Conservation (phyloP, 768 basidiomycete genomes). For the Peribolospora baueri region DNA sequence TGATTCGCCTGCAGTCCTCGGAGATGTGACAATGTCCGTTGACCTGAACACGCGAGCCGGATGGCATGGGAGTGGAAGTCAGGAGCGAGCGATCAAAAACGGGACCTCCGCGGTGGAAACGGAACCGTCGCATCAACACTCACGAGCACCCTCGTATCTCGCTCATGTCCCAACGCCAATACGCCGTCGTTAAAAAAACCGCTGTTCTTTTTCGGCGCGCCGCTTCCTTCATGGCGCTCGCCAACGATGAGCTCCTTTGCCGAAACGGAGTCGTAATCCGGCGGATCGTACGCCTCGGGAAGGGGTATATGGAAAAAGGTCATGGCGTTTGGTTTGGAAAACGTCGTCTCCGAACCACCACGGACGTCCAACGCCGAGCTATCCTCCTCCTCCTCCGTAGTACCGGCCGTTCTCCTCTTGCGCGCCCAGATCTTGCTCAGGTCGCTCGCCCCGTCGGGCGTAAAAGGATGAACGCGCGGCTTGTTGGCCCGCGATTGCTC, state of each 20-base stretch:
- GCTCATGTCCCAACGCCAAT: conserved; percentile 44
- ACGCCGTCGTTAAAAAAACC: conserved; percentile 70
- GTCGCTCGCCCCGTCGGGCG: not conserved
- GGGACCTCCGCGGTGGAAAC: conserved; percentile 9
- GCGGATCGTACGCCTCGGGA: conserved; percentile 44
- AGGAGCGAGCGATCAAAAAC: conserved; percentile 4
- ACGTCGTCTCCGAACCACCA: conserved; percentile 15
- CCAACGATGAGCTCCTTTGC: conserved; percentile 48
- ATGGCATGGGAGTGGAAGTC: conserved; percentile 4
- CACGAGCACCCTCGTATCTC: conserved; percentile 24
- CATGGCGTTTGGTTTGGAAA: conserved; percentile 82
- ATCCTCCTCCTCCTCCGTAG: conserved; percentile 1
- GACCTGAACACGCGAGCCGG: conserved; percentile 29
- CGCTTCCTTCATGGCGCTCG: conserved; percentile 32
- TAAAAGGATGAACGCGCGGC: conserved; percentile 2
- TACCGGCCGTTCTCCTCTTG: not conserved
- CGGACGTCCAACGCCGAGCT: not conserved
- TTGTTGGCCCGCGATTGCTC: conserved; percentile 6
- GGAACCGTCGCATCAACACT: conserved; percentile 39
- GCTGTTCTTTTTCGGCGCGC: conserved; percentile 43
- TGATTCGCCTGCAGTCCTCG: conserved; percentile 25
- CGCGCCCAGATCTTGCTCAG: not conserved
- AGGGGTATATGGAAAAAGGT: conserved; percentile 98
- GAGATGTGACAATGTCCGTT: conserved; percentile 64
- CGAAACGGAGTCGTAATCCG: conserved; percentile 40